Conservation (phyloP, 768 basidiomycete species). For the Lyophyllum atratum region DNA sequence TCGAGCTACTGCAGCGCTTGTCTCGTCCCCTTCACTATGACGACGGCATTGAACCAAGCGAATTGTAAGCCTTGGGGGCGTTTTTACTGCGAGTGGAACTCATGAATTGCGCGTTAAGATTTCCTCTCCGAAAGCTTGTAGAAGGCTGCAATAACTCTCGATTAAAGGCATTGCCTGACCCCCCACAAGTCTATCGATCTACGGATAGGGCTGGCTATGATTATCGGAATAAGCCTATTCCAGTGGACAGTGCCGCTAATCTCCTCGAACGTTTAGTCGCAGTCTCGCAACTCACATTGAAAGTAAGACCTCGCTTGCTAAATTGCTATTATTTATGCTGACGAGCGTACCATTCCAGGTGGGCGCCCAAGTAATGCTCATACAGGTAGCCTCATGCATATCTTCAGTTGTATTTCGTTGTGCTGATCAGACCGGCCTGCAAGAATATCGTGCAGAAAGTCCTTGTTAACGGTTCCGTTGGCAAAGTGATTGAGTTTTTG, state of each 20-base stretch:
- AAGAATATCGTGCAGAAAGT: conserved; percentile 64
- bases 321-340: not conserved
- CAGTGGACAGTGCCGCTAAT: conserved; percentile 23
- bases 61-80: conserved; percentile 56
- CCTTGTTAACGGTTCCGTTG: conserved; percentile 70
- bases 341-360: conserved; percentile 37
- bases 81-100: not conserved
- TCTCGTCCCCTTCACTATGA: conserved; percentile 58
- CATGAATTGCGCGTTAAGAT: conserved; percentile 43
- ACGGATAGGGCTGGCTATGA: conserved; percentile 50
- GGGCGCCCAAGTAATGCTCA: conserved; percentile 82
- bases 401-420: not conserved
- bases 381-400: conserved; percentile 43
- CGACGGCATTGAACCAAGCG: conserved; percentile 80
- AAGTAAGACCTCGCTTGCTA: conserved; percentile 27
- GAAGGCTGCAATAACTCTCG: conserved; percentile 69
- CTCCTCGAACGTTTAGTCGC: conserved; percentile 54
- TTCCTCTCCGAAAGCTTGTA: conserved; percentile 77
- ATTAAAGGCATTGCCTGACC: conserved; percentile 48
- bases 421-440: not conserved
- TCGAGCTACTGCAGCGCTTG: conserved; percentile 54
- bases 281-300: conserved; percentile 47
- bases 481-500: conserved; percentile 51
- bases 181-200: conserved; percentile 33
- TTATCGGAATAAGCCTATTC: conserved; percentile 33